Conservation (phyloP, 2,329 filamentous ascomycete species). For the Trichoderma hamatum region DNA sequence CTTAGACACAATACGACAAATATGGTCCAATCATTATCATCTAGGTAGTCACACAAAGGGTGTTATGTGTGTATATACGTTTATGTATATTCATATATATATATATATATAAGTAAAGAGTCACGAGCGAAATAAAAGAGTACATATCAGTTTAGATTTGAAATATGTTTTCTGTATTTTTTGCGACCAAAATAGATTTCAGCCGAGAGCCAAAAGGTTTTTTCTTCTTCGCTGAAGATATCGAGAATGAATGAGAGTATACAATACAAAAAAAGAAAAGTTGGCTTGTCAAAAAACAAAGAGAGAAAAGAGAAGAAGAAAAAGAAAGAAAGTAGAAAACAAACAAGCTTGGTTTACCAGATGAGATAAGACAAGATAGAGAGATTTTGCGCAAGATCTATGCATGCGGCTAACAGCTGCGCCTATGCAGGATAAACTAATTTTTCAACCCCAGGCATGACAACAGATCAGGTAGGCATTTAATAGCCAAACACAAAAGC, state of each 20-base stretch:
- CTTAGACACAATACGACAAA: background rate
- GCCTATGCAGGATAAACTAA: constrained; percentile 16
- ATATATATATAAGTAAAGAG: background rate
- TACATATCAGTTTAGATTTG: background rate
- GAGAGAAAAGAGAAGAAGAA: background rate
- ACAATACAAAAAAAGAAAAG: background rate
- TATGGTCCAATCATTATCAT: background rate
- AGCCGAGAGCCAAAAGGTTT: background rate
- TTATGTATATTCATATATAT: background rate
- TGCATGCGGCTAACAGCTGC: constrained; percentile 23
- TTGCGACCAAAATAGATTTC: background rate
- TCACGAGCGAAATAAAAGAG: background rate
- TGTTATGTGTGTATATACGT: background rate
- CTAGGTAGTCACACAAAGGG: background rate
- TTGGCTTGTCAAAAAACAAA: background rate
- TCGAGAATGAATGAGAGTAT: background rate
- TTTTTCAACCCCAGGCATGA: background rate
- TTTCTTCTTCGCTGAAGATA: background rate
- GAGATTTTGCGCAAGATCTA: constrained; percentile 19
- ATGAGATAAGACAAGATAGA: constrained; percentile 2
- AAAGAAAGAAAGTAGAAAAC: background rate
- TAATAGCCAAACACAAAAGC: background rate
- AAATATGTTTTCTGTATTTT: constrained; percentile 16
- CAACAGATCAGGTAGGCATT: background rate
- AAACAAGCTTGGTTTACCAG: background rate